Conservation (phyloP, 2,329 filamentous ascomycete species). For the Chaetothyriales sp. region DNA sequence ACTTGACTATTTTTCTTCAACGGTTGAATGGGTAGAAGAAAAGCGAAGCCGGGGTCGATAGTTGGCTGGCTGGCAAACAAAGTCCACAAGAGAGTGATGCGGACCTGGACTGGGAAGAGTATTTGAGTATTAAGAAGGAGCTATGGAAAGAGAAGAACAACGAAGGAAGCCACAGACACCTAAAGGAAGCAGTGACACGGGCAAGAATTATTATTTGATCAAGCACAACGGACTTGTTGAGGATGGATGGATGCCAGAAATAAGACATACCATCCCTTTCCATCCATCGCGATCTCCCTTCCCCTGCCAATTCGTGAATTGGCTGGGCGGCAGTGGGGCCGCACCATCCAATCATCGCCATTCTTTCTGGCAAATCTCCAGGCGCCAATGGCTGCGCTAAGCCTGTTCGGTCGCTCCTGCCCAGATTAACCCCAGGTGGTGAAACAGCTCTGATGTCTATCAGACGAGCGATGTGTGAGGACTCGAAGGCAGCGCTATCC, state of each 20-base stretch:
- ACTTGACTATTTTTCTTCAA: not conserved
- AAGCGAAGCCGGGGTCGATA: conserved; percentile 3
- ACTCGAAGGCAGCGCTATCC: not conserved
- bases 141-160: conserved; percentile 13
- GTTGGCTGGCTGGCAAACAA: conserved; percentile 3
- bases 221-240: not conserved
- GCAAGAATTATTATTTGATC: not conserved
- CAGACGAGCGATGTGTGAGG: not conserved
- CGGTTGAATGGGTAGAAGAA: conserved; percentile 1
- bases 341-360: not conserved
- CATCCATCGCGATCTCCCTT: not conserved
- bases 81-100: conserved; percentile 9
- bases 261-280: not conserved
- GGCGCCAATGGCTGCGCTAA: not conserved
- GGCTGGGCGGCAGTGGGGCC: not conserved
- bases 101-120: conserved; percentile 8
- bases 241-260: not conserved
- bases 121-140: conserved; percentile 8
- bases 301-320: not conserved
- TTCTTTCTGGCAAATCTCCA: not conserved
- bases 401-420: not conserved
- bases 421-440: not conserved
- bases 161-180: conserved; percentile 18
- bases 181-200: conserved; percentile 14
- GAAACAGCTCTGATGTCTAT: not conserved